Conservation (phyloP, 208 protist genomes). For the Leishmania aethiopica region DNA sequence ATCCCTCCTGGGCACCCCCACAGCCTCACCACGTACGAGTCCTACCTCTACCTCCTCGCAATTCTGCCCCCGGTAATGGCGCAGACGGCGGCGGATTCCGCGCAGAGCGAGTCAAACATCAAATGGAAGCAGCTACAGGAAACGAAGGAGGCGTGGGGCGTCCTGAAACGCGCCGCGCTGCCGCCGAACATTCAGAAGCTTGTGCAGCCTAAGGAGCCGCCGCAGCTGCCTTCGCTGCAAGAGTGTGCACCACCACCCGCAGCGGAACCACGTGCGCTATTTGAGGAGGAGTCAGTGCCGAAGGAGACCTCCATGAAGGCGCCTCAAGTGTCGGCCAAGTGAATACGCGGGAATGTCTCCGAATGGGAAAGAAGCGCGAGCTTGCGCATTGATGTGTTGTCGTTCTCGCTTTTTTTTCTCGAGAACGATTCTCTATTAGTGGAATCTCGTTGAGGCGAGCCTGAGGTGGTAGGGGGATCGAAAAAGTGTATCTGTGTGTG, state of each 20-base stretch:
- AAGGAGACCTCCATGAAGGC: background rate
- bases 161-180: conserved; percentile 42
- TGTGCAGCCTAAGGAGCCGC: background rate
- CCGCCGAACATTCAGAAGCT: conserved; percentile 24
- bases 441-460: background rate
- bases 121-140: conserved; percentile 47
- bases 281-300: background rate
- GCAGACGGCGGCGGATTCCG: conserved; percentile 13
- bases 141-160: conserved; percentile 46
- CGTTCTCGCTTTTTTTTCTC: background rate
- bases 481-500: background rate
- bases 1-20: conserved; percentile 56
- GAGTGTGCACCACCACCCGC: conserved; percentile 2
- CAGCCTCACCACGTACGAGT: conserved; percentile 53
- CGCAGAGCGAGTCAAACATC: conserved; percentile 31
- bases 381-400: background rate
- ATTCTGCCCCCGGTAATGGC: conserved; percentile 33
- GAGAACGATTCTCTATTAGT: background rate
- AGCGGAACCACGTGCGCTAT: background rate
- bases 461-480: background rate
- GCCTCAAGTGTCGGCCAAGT: background rate
- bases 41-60: conserved; percentile 41
- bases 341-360: background rate
- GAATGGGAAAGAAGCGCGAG: background rate
- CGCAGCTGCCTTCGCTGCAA: background rate